Percentiles rank a stretch among this genome's conserved stretches.
phyloP scores from a whole-genome alignment of 768 basidiomycete genomes.

The Tylopilus sp. region DNA sequence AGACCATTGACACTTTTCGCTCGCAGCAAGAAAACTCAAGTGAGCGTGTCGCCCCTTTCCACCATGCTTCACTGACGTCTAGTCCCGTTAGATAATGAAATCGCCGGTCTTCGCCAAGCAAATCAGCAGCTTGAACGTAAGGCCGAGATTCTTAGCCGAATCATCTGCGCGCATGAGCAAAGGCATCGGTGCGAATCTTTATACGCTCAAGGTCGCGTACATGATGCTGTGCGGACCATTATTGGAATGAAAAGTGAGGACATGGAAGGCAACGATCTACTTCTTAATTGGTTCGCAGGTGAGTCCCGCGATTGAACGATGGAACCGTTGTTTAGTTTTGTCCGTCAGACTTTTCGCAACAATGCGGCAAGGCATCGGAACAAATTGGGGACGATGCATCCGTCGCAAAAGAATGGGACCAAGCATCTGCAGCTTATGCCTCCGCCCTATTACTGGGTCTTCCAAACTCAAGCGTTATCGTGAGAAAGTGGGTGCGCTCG shows the following conservation, averaged over 20 bases:
- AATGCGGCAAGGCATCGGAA: background rate
- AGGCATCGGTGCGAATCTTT: background rate
- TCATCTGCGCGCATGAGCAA: no score
- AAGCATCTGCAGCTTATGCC: background rate
- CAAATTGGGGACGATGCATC: background rate
- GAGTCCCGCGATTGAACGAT: background rate
- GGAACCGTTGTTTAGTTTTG: no score
- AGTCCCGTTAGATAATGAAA: no score
- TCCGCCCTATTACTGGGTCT: background rate
- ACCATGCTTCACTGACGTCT: no score
- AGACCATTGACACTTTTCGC: no score
- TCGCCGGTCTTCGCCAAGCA: no score
- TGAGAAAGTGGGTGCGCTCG: background rate
- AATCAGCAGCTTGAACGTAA: no score
- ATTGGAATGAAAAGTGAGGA: background rate
- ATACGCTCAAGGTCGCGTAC: background rate
- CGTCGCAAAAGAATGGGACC: background rate
- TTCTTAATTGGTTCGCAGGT: background rate
- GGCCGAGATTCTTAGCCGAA: no score
- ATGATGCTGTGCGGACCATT: background rate
- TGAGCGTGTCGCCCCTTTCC: no score
- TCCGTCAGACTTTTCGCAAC: background rate
- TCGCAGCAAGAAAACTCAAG: no score
- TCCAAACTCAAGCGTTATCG: background rate
- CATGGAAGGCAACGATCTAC: background rate